Conservation (phyloP, 192 early-diverging fungal species). For the Entomortierella chlamydospora region DNA sequence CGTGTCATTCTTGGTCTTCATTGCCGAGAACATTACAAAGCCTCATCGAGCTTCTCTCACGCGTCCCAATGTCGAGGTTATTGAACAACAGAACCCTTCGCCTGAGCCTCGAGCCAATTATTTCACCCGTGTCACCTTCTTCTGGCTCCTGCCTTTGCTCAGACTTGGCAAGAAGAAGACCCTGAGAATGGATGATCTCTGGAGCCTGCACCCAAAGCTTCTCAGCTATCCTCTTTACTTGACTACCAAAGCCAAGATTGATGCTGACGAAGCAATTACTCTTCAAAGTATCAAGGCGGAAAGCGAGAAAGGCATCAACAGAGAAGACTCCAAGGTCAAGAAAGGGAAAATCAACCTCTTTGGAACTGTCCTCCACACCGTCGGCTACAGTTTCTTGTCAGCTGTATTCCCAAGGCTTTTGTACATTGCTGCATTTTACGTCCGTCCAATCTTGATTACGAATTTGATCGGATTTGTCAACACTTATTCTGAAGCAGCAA, state of each 20-base stretch:
- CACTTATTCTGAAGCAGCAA: constrained; percentile 10
- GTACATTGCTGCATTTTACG: constrained; percentile 14
- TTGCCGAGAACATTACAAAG: constrained; percentile 56
- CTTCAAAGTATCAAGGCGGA: constrained; percentile 17
- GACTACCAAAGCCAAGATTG: constrained; percentile 42
- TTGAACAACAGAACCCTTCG: constrained; percentile 25
- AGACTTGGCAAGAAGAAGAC: constrained; percentile 33
- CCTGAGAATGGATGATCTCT: constrained; percentile 50
- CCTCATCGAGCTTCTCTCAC: constrained; percentile 46
- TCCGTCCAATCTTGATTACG: constrained; percentile 32
- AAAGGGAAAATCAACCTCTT: constrained; percentile 22
- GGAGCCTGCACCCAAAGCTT: constrained; percentile 34
- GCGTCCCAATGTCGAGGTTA: constrained; percentile 24
- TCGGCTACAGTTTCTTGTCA: constrained; percentile 32
- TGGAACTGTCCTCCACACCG: constrained; percentile 11
- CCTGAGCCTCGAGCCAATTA: constrained; percentile 45
- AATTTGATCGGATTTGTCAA: constrained; percentile 23
- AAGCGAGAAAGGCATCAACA: neutral
- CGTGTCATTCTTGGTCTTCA: constrained; percentile 53
- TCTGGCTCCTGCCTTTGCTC: constrained; percentile 55
- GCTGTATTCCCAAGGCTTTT: constrained; percentile 23
- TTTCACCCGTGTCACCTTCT: constrained; percentile 51
- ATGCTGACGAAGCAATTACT: constrained; percentile 40
- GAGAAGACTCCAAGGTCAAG: constrained; percentile 4
- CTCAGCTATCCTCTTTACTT: constrained; percentile 48